phyloP scores from a whole-genome alignment of 768 basidiomycete species.

The Hydnum rufescens region DNA sequence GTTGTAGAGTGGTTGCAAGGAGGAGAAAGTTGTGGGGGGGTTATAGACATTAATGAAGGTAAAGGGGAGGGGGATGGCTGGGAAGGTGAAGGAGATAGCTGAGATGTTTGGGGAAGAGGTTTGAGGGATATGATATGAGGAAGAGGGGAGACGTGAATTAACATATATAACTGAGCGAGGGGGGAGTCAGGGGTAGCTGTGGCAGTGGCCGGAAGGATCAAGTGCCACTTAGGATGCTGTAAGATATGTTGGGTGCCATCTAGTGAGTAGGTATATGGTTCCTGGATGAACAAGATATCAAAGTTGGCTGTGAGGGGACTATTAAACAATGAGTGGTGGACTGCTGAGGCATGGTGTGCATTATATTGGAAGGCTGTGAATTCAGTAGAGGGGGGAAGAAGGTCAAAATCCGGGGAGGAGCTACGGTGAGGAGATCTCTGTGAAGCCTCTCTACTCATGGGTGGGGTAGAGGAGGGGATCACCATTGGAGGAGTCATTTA shows the following conservation, averaged over 20 bases:
- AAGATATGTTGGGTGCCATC: neutral
- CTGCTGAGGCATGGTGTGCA: neutral
- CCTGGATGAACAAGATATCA: slow-evolving; percentile 6
- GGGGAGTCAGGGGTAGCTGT: neutral
- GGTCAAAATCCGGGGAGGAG: neutral
- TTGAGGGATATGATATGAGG: neutral
- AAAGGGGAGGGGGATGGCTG: neutral
- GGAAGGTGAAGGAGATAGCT: slow-evolving; percentile 3
- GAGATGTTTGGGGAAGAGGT: neutral
- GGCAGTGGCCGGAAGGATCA: neutral
- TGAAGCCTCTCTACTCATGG: neutral
- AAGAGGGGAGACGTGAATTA: neutral
- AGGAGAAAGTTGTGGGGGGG: slow-evolving; percentile 8
- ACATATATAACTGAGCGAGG: neutral
- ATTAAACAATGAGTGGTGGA: neutral
- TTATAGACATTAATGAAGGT: slow-evolving; percentile 8
- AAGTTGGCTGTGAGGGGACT: slow-evolving; percentile 1
- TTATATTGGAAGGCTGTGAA: neutral
- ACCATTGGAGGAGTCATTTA: neutral
- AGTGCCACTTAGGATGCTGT: neutral
- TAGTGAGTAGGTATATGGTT: slow-evolving; percentile 2
- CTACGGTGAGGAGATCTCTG: neutral
- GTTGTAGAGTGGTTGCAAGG: neutral
- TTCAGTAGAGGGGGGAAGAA: neutral
- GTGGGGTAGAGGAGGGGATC: neutral